These are phyloP conservation scores for Amanita pallidorosea DNA, from an alignment of 768 basidiomycete species.

Conservation along the genomic window DNA sequence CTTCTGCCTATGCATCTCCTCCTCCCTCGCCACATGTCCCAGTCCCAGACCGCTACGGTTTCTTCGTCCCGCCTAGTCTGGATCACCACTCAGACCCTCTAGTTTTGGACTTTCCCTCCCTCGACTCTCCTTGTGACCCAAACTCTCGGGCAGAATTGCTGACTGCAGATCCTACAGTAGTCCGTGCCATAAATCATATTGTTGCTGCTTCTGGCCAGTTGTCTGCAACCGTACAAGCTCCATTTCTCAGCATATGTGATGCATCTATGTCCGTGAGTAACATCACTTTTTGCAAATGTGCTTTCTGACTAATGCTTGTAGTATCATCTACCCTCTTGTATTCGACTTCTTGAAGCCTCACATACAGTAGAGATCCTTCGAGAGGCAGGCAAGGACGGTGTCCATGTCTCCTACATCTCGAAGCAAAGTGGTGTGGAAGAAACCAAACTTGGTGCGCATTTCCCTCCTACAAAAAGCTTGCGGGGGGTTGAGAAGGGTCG, in stretches of 20 bases:
- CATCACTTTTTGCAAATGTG: background rate
- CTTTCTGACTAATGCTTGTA: conserved; percentile 15
- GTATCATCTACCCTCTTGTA: conserved; percentile 69
- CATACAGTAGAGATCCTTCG: conserved; percentile 63
- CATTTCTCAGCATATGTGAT: conserved; percentile 66
- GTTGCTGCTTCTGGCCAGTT: conserved; percentile 65
- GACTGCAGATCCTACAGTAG: conserved; percentile 48
- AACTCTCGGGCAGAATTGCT: conserved; percentile 41
- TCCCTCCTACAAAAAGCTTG: background rate
- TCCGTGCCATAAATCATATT: conserved; percentile 50
- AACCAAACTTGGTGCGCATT: conserved; percentile 38
- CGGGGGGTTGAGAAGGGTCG: background rate
- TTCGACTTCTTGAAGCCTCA: conserved; percentile 63
- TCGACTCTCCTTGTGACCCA: conserved; percentile 36
- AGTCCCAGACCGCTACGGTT: conserved; percentile 1
- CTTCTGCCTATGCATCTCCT: conserved; percentile 19
- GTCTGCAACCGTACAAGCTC: conserved; percentile 49
- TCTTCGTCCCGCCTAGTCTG: background rate
- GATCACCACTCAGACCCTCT: background rate
- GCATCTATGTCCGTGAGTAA: conserved; percentile 55
- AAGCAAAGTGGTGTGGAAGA: conserved; percentile 31
- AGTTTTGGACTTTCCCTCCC: conserved; percentile 44
- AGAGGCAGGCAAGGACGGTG: conserved; percentile 43
- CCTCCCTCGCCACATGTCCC: conserved; percentile 18
- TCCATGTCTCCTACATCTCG: conserved; percentile 39